Evolutionary conservation across 495 filamentous ascomycete genomes (phyloP), one percentile per base, ranked within the genome.

Genomic region (Aspergillus indologenus): DNA sequence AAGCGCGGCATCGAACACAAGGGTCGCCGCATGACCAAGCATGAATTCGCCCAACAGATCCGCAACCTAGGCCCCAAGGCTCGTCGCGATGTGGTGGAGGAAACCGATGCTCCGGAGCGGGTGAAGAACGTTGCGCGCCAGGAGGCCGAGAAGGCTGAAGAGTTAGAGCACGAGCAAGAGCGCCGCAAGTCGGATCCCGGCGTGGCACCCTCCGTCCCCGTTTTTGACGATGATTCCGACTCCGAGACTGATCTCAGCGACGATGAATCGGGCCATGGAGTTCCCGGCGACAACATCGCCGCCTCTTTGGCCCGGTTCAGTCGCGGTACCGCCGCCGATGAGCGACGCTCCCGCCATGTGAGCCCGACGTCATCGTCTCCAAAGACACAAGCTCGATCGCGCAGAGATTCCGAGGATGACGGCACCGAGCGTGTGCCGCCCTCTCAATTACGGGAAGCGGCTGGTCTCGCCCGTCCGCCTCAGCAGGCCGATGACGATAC

Each of bases 1-100:
- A 60, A 66, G 50, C 56, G 66, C 6, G 77, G 75, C 19, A 68
- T 75, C 7, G 53, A 65, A 49, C 68, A 75, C 54, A 75, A 76
- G 58, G 89, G 90, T 20, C 86, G 88, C 19, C 85, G 87, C 12
- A 85, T 98, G 88, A 94, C 83, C 68, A 96, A 96, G 71, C 85
- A 88, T 7, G 90, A 97, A 65, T 98, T 99, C 73, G 88, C 98
- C 61, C 76, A 85, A 50, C 85, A 94, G 65, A 87, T 99, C 61
- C 85, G 87, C 67, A 79, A 85, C 24, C 78, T 97, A 57, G 91
- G 96, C 68, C 87, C 90, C 29, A 87, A 85, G 63, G 84, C 85
- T 18, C 84, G 92, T 17, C 82, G 79, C 21, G 84, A 90, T 59
- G 73, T 89, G 2, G 81, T 94, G 0, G 84, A 92, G 53, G 72